Conservation (phyloP, 495 filamentous ascomycete genomes). For the Penicillium silybi region DNA sequence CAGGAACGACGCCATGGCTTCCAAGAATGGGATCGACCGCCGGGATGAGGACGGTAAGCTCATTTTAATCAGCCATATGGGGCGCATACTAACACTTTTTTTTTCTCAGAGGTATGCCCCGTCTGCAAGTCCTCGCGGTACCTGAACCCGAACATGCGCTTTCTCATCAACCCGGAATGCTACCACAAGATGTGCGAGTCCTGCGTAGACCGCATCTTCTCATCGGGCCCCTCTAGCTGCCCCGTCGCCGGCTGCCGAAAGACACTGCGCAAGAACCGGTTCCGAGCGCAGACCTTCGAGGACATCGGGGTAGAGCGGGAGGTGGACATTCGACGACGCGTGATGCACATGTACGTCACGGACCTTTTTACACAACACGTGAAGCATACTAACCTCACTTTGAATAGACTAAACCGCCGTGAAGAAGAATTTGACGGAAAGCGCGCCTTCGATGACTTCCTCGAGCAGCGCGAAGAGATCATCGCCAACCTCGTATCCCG, state of each 20-base stretch:
- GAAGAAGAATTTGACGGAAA: conserved; percentile 88
- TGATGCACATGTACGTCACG: conserved; percentile 59
- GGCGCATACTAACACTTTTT: conserved; percentile 8
- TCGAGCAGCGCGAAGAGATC: conserved; percentile 86
- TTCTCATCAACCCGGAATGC: conserved; percentile 96
- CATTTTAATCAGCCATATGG: neutral
- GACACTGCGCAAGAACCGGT: conserved; percentile 78
- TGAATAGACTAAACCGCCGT: conserved; percentile 67
- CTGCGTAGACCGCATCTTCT: conserved; percentile 93
- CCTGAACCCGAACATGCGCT: conserved; percentile 86
- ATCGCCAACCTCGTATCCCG: conserved; percentile 82
- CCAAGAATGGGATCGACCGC: conserved; percentile 32
- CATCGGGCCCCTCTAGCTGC: conserved; percentile 81
- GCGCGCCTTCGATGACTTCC: conserved; percentile 84
- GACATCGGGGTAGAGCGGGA: conserved; percentile 90
- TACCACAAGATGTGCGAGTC: conserved; percentile 98
- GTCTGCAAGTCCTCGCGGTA: conserved; percentile 95
- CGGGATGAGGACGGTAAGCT: conserved; percentile 51
- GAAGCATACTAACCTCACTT: neutral
- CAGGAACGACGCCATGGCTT: conserved; percentile 26
- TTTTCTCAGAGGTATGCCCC: conserved; percentile 76
- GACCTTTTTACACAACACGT: neutral
- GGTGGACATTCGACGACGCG: conserved; percentile 81
- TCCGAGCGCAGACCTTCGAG: conserved; percentile 84
- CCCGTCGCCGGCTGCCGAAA: conserved; percentile 81